Conservation (phyloP, 192 early-diverging fungal species). For the Rhizophagus prolifer region DNA sequence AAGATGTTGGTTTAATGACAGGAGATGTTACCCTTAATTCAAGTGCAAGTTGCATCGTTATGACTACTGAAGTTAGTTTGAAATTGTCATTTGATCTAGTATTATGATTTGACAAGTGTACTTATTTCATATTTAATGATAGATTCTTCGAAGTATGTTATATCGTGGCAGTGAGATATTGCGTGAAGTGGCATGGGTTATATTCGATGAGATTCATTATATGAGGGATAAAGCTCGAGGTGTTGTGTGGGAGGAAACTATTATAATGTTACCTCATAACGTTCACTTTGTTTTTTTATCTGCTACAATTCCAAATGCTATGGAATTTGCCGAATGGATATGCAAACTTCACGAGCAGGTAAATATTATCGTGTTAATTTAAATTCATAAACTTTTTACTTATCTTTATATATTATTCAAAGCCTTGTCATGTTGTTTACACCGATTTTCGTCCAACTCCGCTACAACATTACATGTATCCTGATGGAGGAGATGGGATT, state of each 20-base stretch:
- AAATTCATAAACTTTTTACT: neutral
- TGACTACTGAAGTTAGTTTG: slow-evolving; percentile 79
- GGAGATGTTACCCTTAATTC: slow-evolving; percentile 98
- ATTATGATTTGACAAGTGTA: neutral
- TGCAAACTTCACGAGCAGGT: slow-evolving; percentile 85
- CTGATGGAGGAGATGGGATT: slow-evolving; percentile 88
- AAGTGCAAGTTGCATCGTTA: slow-evolving; percentile 87
- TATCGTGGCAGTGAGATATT: slow-evolving; percentile 95
- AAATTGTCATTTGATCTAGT: neutral
- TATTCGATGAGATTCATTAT: slow-evolving; percentile 99
- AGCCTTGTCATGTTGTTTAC: slow-evolving; percentile 97
- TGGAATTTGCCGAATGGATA: slow-evolving; percentile 99
- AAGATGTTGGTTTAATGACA: slow-evolving; percentile 98
- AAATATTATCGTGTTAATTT: neutral
- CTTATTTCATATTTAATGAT: neutral
- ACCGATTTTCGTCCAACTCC: slow-evolving; percentile 97
- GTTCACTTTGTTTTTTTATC: slow-evolving; percentile 95
- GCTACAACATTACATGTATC: slow-evolving; percentile 96
- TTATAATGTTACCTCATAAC: slow-evolving; percentile 91
- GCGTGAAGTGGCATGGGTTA: slow-evolving; percentile 96
- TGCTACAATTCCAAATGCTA: slow-evolving; percentile 97
- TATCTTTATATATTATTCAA: neutral
- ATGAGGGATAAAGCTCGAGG: slow-evolving; percentile 94
- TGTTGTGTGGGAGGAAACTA: slow-evolving; percentile 99
- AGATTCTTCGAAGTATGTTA: slow-evolving; percentile 96